Evolutionary conservation across 2,329 filamentous ascomycete species (phyloP).

Genomic region (Phoma sp.): DNA sequence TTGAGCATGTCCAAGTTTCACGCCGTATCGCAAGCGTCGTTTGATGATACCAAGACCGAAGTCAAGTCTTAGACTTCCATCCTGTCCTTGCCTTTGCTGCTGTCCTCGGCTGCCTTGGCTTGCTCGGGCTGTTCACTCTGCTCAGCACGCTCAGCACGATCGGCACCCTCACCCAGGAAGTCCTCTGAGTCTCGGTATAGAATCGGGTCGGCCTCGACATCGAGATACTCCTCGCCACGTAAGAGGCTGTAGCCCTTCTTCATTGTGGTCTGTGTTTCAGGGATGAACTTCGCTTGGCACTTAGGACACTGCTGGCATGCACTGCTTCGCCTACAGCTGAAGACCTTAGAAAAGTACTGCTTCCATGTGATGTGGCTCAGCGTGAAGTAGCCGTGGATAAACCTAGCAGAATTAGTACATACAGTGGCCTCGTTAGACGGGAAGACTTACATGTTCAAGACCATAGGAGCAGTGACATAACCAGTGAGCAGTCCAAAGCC

Average conservation of each 20-base stretch:
- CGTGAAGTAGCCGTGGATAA: slow-evolving; percentile 13
- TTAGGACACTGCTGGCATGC: slow-evolving; percentile 15
- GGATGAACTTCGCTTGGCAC: slow-evolving; percentile 8
- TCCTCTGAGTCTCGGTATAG: slow-evolving; percentile 17
- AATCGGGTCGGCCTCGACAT: slow-evolving; percentile 11
- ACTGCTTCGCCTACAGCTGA: neutral
- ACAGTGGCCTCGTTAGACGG: neutral
- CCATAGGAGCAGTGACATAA: slow-evolving; percentile 12
- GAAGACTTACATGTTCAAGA: slow-evolving; percentile 10
- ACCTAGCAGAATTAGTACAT: neutral
- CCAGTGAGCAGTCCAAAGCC: slow-evolving; percentile 14
- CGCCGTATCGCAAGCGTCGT: too few relatives aligned
- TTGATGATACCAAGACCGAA: too few relatives aligned
- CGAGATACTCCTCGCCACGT: slow-evolving; percentile 16
- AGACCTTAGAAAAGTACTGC: neutral
- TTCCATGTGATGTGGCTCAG: slow-evolving; percentile 1
- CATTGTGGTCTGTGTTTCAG: neutral
- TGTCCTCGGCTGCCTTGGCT: neutral
- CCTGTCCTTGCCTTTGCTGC: slow-evolving; percentile 1
- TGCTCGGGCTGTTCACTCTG: slow-evolving; percentile 12
- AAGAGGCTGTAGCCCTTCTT: slow-evolving; percentile 19
- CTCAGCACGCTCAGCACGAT: slow-evolving; percentile 11
- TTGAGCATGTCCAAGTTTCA: too few relatives aligned
- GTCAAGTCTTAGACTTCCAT: neutral
- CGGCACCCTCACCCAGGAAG: slow-evolving; percentile 13